Base-by-base conservation (phyloP, 2,329 filamentous ascomycete genomes). In the Acephala macrosclerotiorum region DNA sequence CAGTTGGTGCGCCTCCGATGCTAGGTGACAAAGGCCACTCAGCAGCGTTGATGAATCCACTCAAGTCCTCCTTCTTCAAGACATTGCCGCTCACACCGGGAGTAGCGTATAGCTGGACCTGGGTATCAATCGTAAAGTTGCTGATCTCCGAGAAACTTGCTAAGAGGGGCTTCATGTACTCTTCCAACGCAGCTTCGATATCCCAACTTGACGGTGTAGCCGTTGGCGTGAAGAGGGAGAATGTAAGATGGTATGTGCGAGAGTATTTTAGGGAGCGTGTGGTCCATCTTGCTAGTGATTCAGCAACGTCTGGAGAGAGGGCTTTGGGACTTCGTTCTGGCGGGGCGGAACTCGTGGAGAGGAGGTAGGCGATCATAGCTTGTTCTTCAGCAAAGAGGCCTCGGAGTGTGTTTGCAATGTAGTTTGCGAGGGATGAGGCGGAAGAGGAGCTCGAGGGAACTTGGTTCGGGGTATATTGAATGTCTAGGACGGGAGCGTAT, bases 11-110 rank as follows among this genome's bases (percentile, higher is more conserved):
- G 20, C 88, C 89, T 49, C 94, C 96, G 71, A 99, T 98, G 64
- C 93, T 97, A 0, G 95, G 95, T 68, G 92, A 97, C 2, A 99
- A 80, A 0, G 96, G 96, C 96, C 96, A 99, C 80, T 99, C 96
- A 1, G 96, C 96, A 2, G 95, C 94, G 75, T 99, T 99, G 79
- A 99, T 94, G 75, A 99, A 99, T 1, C 92, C 94, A 42, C 93
- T 93, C 1, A 99, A 84, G 73, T 97, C 94, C 72, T 97, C 91
- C 76, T 93, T 94, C 73, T 87, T 89, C 40, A 99, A 81, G 0
- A 91, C 84, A 26, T 89, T 80, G 0, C 75, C 76, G 72, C 87
- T 84, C 1, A 87, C 85, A n/a, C 88, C 86, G 0, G 88, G 86
- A 1, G 83, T 81, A n/a, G 96, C 95, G 76, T 97, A 97, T 0